Conservation (phyloP, 1,139 yeast genomes). For the Blastobotrys arbuscula region DNA sequence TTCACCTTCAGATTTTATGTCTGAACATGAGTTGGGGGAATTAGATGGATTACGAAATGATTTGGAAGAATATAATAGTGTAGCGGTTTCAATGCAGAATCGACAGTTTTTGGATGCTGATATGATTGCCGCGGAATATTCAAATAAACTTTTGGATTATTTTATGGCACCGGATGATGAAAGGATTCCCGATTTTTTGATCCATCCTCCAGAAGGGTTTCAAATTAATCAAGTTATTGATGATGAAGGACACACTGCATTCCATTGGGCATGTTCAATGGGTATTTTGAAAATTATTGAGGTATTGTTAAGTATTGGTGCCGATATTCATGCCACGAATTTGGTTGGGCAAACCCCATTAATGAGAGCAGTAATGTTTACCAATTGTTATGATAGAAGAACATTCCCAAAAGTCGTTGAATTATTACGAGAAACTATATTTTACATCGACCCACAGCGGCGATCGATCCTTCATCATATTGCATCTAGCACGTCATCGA, state of each 20-base stretch:
- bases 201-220: constrained; percentile 72
- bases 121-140: constrained; percentile 38
- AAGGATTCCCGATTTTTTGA: constrained; percentile 66
- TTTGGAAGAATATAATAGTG: constrained; percentile 13
- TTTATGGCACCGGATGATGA: constrained; percentile 70
- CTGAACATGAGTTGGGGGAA: constrained; percentile 30
- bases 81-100: constrained; percentile 13
- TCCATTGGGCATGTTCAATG: constrained; percentile 97
- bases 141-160: constrained; percentile 43
- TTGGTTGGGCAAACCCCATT: constrained; percentile 77
- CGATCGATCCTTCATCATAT: constrained; percentile 83
- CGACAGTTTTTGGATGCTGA: constrained; percentile 30
- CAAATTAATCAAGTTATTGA: constrained; percentile 84
- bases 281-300: constrained; percentile 73
- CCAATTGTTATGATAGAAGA: constrained; percentile 76
- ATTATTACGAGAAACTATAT: constrained; percentile 57
- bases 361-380: constrained; percentile 76
- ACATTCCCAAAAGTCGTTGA: constrained; percentile 70
- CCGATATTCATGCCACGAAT: constrained; percentile 71
- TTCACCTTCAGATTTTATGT: constrained; percentile 33
- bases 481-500: constrained; percentile 52
- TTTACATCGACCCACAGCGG: constrained; percentile 57
- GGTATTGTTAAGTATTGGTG: constrained; percentile 62
- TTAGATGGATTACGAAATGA: constrained; percentile 10
- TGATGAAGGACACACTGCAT: constrained; percentile 92